Percentiles rank a stretch among this genome's conserved stretches.
Conservation (phyloP, 495 filamentous ascomycete genomes). For the Ramalina peruviana region DNA sequence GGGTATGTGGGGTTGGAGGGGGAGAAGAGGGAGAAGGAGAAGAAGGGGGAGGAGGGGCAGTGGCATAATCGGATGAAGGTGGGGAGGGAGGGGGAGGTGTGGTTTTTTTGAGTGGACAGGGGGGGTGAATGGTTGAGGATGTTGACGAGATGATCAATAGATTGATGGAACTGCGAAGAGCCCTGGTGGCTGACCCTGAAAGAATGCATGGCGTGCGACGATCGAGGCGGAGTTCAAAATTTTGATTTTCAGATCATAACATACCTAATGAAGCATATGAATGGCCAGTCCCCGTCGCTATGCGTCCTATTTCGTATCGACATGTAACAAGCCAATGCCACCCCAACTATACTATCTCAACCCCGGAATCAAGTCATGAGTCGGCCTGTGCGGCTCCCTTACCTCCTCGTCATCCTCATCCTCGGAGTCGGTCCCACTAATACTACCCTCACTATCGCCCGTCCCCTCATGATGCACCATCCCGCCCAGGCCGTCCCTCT, state of each 20-base stretch:
- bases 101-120: neutral
- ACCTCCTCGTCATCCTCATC: neutral
- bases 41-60: conserved; percentile 68
- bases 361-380: too few species aligned
- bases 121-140: neutral
- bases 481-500: conserved; percentile 26
- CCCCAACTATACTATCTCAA: too few species aligned
- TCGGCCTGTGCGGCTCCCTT: too few species aligned
- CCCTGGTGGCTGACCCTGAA: neutral
- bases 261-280: neutral
- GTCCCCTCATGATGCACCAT: conserved; percentile 32
- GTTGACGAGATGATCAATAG: neutral
- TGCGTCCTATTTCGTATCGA: neutral
- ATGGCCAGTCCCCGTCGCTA: neutral
- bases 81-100: conserved; percentile 3
- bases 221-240: neutral
- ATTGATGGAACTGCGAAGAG: neutral
- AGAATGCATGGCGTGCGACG: neutral
- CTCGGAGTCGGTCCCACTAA: conserved; percentile 11
- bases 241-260: neutral
- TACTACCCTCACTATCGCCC: conserved; percentile 20
- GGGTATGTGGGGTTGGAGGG: conserved; percentile 31
- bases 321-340: too few species aligned
- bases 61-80: conserved; percentile 43
- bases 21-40: conserved; percentile 43